These are phyloP conservation scores for Dianthus caryophyllus DNA, from an alignment of 148 eudicot species.

Conservation along the genomic window DNA sequence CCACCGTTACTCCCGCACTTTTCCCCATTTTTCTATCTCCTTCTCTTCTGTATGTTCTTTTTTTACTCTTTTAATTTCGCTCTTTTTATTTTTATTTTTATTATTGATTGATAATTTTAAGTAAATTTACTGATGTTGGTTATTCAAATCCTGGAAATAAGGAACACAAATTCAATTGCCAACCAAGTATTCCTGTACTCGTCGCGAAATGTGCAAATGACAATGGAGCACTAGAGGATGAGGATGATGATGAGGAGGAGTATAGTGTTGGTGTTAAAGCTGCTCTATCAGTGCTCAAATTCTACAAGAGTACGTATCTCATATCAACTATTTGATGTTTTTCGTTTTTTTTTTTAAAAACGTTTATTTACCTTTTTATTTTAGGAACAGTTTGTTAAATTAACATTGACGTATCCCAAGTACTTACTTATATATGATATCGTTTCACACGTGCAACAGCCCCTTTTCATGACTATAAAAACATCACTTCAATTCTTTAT, in stretches of 20 bases:
- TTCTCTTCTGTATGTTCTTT: slow-evolving; percentile 4
- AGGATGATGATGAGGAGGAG: slow-evolving; percentile 24
- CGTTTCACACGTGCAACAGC: no score
- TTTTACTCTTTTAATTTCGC: background rate
- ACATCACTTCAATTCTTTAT: no score
- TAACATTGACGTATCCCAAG: background rate
- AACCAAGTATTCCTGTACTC: slow-evolving; percentile 16
- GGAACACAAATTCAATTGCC: background rate
- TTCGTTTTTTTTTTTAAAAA: background rate
- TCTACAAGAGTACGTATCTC: slow-evolving; percentile 67
- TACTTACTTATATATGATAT: no score
- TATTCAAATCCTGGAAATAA: background rate
- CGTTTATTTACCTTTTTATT: background rate
- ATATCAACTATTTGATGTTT: background rate
- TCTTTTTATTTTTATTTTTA: background rate
- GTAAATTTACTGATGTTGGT: background rate
- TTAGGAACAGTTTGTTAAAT: background rate
- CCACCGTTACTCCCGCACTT: background rate
- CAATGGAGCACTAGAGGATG: slow-evolving; percentile 34
- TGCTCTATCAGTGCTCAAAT: slow-evolving; percentile 69
- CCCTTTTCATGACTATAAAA: no score
- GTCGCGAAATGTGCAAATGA: slow-evolving; percentile 20
- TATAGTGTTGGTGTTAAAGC: slow-evolving; percentile 52
- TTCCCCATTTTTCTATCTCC: background rate
- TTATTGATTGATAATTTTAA: no score